Base-by-base conservation (phyloP, 306 rosid genomes). In the Inga laurina region DNA sequence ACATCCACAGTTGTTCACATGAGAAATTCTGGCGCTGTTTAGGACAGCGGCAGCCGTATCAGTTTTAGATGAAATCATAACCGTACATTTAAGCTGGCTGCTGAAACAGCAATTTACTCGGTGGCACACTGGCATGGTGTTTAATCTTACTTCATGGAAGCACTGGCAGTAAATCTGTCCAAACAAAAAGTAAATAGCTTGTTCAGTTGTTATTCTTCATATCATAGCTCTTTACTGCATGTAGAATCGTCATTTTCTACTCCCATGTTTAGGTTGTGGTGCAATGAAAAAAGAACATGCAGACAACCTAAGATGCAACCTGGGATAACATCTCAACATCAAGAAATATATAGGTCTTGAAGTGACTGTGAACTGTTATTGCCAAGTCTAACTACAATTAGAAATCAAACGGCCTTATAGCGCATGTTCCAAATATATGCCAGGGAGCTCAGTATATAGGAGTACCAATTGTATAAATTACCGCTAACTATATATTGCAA, bases 161-260 rank as follows among this genome's bases (percentile, higher is more conserved):
- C 77, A 76, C 67, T 49, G 44, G n/a, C 67, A 22, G 16, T 62
- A 69, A 75, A 85, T 73, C 92, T 88, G 89, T 52, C 57, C 76
- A 62, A 84, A 64, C 67, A 77, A 65, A 80, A 10, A 19, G 57
- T 72, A 41, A 74, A 24, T 32, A 61, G 19, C 51, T 39, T 45
- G 57, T 74, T 32, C 52, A 24, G 16, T 45, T 45, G 49, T 80
- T 8, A 21, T 19, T 14, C 32, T 27, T 85, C 37, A 81, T 6
- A 70, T 48, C 30, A 66, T 51, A 5, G 52, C 7, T 48, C 15
- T 57, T 32, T 65, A 32, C 10, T 48, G 59, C 30, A 68, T 44
- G 34, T 54, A 48, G 19, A 64, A 54, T 69, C 21, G 44, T 51
- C 22, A 61, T 46, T 59, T 22, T 59, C 22, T 49, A 68, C 34